phyloP scores from a whole-genome alignment of 768 basidiomycete genomes.

The Lentinula aciculospora region DNA sequence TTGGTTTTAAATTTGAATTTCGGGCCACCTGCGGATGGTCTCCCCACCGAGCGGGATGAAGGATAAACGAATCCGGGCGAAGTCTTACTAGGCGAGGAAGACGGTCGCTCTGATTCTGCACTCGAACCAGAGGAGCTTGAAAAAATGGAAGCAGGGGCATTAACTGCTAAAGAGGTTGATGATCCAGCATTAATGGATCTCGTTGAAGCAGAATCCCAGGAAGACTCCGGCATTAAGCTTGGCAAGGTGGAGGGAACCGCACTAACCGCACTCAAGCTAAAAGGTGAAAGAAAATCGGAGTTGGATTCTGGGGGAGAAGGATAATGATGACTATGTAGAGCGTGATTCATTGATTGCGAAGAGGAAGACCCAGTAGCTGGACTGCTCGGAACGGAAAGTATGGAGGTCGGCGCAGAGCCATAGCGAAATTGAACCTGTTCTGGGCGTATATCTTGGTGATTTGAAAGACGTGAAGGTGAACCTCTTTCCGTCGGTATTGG shows the following conservation, averaged over 20 bases:
- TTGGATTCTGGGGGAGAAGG: neutral
- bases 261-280: neutral
- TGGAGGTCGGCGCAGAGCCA: neutral
- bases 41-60: conserved; percentile 15
- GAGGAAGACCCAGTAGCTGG: neutral
- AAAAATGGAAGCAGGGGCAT: neutral
- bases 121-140: conserved; percentile 1
- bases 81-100: neutral
- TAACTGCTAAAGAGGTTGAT: neutral
- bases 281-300: neutral
- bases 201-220: neutral
- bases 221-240: neutral
- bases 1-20: conserved; percentile 11
- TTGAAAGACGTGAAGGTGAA: neutral
- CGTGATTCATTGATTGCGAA: neutral
- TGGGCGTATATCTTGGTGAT: neutral
- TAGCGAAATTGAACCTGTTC: neutral
- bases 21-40: conserved; percentile 7
- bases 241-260: neutral
- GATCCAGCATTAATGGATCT: neutral
- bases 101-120: neutral
- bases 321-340: neutral
- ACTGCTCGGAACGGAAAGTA: neutral
- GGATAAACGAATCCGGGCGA: conserved; percentile 15
- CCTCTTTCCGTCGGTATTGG: neutral